Conservation (phyloP, 345 rosid species). For the Rhizophora apiculata region DNA sequence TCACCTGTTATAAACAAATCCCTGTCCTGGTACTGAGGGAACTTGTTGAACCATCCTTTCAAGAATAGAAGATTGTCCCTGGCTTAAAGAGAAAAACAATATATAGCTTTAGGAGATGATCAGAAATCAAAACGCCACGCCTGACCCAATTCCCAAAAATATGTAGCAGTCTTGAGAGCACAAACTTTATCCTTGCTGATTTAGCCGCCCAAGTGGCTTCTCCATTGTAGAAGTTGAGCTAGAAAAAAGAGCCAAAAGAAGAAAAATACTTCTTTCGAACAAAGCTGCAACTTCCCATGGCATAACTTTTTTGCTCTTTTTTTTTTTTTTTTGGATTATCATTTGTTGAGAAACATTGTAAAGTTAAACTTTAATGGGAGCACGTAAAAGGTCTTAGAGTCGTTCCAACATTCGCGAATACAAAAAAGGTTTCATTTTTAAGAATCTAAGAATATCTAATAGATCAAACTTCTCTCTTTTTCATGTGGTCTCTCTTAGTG, state of each 20-base stretch:
- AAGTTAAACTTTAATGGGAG: no score
- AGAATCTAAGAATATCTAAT: neutral
- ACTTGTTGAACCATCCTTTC: slow-evolving; percentile 77
- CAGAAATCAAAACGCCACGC: slow-evolving; percentile 1
- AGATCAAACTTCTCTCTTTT: neutral
- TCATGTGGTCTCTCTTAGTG: neutral
- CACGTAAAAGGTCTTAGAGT: no score
- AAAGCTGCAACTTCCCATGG: no score
- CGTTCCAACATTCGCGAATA: no score
- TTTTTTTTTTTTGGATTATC: no score
- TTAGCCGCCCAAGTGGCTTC: neutral
- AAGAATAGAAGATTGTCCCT: slow-evolving; percentile 90
- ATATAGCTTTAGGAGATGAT: slow-evolving; percentile 25
- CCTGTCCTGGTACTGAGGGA: slow-evolving; percentile 78
- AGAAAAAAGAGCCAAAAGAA: no score
- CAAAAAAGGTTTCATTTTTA: no score
- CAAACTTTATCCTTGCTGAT: neutral
- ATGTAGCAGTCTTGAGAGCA: neutral
- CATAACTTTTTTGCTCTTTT: no score
- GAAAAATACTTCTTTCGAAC: no score
- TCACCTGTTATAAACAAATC: slow-evolving; percentile 85
- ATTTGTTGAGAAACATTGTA: no score
- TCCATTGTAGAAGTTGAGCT: no score
- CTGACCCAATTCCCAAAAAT: neutral
- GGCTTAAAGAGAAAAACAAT: slow-evolving; percentile 47